Evolutionary conservation across 345 rosid species (phyloP).

Genomic region (Hibiscus mutabilis): DNA sequence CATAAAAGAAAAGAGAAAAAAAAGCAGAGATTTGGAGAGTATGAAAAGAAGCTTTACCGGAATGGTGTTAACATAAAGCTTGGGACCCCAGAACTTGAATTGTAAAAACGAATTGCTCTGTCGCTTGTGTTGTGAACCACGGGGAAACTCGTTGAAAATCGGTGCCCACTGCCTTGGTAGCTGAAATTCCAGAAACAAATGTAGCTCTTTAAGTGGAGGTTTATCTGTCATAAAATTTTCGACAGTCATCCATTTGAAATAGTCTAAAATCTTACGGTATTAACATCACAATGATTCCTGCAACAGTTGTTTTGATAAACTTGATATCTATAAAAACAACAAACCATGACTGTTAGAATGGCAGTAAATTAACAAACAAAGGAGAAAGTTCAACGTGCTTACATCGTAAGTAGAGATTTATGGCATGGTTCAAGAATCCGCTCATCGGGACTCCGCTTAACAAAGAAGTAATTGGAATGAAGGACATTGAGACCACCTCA

Average conservation of each 20-base stretch:
- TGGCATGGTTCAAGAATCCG: conserved; percentile 94
- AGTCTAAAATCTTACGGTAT: not conserved
- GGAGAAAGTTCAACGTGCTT: conserved; percentile 23
- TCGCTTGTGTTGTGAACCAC: conserved; percentile 77
- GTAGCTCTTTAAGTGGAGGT: conserved; percentile 86
- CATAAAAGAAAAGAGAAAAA: too few species aligned
- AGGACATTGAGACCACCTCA: conserved; percentile 13
- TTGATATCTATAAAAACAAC: not conserved
- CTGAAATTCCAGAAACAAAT: conserved; percentile 89
- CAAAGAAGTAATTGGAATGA: conserved; percentile 32
- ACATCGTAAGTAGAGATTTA: conserved; percentile 54
- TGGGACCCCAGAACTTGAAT: conserved; percentile 86
- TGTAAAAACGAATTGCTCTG: conserved; percentile 61
- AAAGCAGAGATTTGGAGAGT: not conserved
- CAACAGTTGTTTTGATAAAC: not conserved
- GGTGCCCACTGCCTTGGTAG: conserved; percentile 99
- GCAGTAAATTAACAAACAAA: conserved; percentile 5
- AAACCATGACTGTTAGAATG: not conserved
- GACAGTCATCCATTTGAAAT: not conserved
- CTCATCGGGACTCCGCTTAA: conserved; percentile 85
- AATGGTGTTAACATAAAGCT: conserved; percentile 73
- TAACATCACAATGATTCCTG: too few species aligned
- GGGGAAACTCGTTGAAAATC: conserved; percentile 86
- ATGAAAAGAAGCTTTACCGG: conserved; percentile 38
- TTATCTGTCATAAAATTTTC: conserved; percentile 46